Percentiles rank a stretch among this genome's conserved stretches.
Conservation (phyloP, 169 alveolate genomes). For the Cryptosporidium felis region DNA sequence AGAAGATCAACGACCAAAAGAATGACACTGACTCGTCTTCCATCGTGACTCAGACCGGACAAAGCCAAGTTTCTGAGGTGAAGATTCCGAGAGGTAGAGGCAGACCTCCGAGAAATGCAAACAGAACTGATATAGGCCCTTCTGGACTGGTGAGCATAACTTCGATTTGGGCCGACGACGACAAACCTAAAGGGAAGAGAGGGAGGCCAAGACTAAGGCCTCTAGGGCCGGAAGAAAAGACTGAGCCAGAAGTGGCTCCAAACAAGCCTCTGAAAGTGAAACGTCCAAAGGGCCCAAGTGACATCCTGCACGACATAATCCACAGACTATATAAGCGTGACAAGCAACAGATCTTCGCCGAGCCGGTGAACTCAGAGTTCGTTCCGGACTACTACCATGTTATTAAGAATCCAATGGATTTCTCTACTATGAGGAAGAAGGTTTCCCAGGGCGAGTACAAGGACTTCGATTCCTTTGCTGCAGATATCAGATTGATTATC, state of each 20-base stretch:
- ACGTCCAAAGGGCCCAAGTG: slow-evolving; percentile 57
- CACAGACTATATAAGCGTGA: slow-evolving; percentile 78
- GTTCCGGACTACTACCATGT: slow-evolving; percentile 91
- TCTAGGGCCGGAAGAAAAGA: slow-evolving; percentile 36
- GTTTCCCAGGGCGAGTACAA: slow-evolving; percentile 82
- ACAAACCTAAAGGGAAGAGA: slow-evolving; percentile 70
- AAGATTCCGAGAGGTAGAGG: slow-evolving; percentile 67
- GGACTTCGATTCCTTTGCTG: slow-evolving; percentile 83
- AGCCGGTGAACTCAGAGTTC: slow-evolving; percentile 88
- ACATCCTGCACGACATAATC: slow-evolving; percentile 70
- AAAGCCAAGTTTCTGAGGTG: slow-evolving; percentile 7
- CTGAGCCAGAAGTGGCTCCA: slow-evolving; percentile 35
- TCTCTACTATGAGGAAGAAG: slow-evolving; percentile 85
- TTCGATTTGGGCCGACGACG: slow-evolving; percentile 69
- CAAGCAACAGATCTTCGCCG: slow-evolving; percentile 81
- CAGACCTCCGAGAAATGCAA: slow-evolving; percentile 67
- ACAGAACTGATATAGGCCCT: slow-evolving; percentile 58
- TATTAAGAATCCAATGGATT: slow-evolving; percentile 92
- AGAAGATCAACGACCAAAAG: background rate
- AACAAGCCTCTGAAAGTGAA: slow-evolving; percentile 62
- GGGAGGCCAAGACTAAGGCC: slow-evolving; percentile 65
- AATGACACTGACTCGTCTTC: slow-evolving; percentile 1
- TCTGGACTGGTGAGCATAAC: slow-evolving; percentile 63
- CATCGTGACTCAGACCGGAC: background rate
- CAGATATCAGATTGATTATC: slow-evolving; percentile 87